These are phyloP conservation scores for Metschnikowia chrysomelidarum DNA, from an alignment of 805 yeast genomes.

Conservation along the genomic window DNA sequence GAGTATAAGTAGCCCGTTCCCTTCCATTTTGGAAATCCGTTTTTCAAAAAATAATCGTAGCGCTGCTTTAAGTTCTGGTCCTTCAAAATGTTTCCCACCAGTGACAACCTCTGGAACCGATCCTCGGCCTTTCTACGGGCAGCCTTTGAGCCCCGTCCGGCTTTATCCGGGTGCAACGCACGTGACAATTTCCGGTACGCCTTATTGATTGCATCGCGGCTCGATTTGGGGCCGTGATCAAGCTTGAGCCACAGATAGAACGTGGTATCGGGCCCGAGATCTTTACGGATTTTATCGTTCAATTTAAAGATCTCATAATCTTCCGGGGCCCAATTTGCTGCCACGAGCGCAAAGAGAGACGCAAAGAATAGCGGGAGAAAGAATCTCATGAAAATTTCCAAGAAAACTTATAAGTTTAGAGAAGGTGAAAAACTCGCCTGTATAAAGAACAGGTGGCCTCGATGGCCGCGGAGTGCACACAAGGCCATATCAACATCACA, in stretches of 20 bases:
- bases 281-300: slow-evolving; percentile 59
- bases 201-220: slow-evolving; percentile 53
- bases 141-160: slow-evolving; percentile 23
- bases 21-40: slow-evolving; percentile 85
- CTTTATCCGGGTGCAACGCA: slow-evolving; percentile 84
- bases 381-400: too few species aligned
- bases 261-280: slow-evolving; percentile 58
- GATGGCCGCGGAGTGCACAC: too few species aligned
- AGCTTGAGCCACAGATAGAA: slow-evolving; percentile 70
- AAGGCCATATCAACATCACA: too few species aligned
- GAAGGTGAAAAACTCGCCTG: too few species aligned
- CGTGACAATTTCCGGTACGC: slow-evolving; percentile 72
- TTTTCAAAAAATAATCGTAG: slow-evolving; percentile 78
- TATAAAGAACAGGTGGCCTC: too few species aligned
- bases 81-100: slow-evolving; percentile 72
- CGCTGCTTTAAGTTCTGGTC: slow-evolving; percentile 52
- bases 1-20: slow-evolving; percentile 63
- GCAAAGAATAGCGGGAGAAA: slow-evolving; percentile 15
- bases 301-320: slow-evolving; percentile 82
- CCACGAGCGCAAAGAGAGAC: slow-evolving; percentile 25
- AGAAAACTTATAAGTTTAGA: too few species aligned
- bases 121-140: slow-evolving; percentile 54
- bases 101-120: slow-evolving; percentile 73
- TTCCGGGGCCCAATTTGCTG: slow-evolving; percentile 52
- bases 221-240: slow-evolving; percentile 44